These are phyloP conservation scores for Fomitopsis palustris DNA, from an alignment of 1,284 basidiomycete genomes.

Conservation along the genomic window DNA sequence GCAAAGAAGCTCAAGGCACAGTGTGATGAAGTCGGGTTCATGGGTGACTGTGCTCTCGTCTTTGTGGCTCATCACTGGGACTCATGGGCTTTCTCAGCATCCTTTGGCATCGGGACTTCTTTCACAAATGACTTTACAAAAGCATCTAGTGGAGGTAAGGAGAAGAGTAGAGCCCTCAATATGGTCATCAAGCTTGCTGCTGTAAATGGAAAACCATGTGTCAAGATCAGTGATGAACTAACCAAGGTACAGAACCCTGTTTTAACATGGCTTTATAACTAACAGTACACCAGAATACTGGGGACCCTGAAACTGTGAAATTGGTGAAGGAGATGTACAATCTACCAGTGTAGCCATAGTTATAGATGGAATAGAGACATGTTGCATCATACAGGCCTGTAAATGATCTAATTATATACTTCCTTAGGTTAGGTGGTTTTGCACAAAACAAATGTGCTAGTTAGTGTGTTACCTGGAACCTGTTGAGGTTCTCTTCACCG, in stretches of 20 bases:
- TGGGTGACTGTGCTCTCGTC: constrained; percentile 40
- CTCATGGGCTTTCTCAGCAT: constrained; percentile 34
- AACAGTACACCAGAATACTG: constrained; percentile 37
- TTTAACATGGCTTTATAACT: background rate
- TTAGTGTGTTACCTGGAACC: too few relatives aligned
- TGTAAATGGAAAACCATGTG: constrained; percentile 71
- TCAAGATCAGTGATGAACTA: constrained; percentile 91
- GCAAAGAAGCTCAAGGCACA: constrained; percentile 69
- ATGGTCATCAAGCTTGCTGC: constrained; percentile 90
- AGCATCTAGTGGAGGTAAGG: constrained; percentile 46
- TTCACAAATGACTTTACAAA: constrained; percentile 85
- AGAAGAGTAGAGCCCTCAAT: constrained; percentile 80
- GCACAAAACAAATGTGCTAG: too few relatives aligned
- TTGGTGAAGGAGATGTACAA: constrained; percentile 40
- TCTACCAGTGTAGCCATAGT: background rate
- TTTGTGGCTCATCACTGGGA: background rate
- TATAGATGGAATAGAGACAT: background rate
- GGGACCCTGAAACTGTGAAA: constrained; percentile 38
- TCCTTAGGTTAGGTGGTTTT: too few relatives aligned
- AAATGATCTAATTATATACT: too few relatives aligned
- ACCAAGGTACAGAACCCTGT: constrained; percentile 57
- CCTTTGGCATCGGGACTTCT: constrained; percentile 90
- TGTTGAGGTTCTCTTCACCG: too few relatives aligned
- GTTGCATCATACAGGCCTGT: too few relatives aligned
- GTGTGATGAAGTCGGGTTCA: constrained; percentile 72